phyloP scores from a whole-genome alignment of 2,329 filamentous ascomycete species.

The Coniochaeta sp. region DNA sequence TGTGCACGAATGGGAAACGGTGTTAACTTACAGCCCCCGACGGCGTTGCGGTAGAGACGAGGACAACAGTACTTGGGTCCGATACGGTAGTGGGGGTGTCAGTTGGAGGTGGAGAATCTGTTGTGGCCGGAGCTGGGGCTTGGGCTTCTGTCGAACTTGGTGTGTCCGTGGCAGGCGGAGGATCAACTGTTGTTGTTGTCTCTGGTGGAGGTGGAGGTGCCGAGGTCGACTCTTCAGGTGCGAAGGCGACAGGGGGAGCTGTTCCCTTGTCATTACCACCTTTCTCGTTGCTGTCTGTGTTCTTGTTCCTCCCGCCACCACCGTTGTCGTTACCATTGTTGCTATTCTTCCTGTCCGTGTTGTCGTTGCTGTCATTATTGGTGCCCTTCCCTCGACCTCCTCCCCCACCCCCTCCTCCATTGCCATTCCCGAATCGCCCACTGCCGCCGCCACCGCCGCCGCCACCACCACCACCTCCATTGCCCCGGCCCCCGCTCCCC shows the following conservation, averaged over 20 bases:
- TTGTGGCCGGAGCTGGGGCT: too few species aligned
- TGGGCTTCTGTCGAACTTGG: neutral
- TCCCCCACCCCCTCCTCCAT: neutral
- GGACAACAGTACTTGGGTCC: slow-evolving; percentile 9
- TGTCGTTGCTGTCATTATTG: too few species aligned
- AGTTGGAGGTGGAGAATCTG: neutral
- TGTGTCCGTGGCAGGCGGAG: neutral
- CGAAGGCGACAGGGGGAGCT: neutral
- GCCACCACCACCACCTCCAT: too few species aligned
- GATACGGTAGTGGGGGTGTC: slow-evolving; percentile 2
- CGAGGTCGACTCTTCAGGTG: neutral
- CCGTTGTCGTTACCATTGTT: neutral
- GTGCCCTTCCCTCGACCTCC: slow-evolving; percentile 4
- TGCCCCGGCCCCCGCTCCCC: too few species aligned
- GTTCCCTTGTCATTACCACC: neutral
- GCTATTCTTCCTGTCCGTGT: neutral
- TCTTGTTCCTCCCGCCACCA: slow-evolving; percentile 4
- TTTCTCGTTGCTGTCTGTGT: neutral
- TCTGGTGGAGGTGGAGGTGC: neutral
- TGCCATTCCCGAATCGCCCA: slow-evolving; percentile 2
- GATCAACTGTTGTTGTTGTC: neutral
- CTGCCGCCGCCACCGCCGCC: neutral
- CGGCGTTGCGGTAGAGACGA: slow-evolving; percentile 9
- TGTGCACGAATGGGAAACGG: neutral
- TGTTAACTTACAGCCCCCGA: slow-evolving; percentile 4